Evolutionary conservation across 768 basidiomycete genomes (phyloP).

Genomic region (Glaciozyma antarctica): DNA sequence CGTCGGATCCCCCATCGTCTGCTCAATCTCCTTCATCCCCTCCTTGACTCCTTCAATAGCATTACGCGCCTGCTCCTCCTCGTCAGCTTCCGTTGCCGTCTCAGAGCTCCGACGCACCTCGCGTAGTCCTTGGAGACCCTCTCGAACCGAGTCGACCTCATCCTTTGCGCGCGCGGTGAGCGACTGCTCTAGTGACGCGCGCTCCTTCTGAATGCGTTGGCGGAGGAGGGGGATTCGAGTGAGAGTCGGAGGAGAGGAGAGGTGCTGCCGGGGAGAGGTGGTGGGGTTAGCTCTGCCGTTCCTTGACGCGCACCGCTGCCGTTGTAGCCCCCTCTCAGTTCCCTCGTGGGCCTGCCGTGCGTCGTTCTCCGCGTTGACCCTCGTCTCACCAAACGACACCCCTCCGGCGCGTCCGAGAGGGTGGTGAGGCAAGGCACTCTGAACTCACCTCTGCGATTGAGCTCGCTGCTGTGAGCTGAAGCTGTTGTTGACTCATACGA

Average conservation of each 20-base stretch:
- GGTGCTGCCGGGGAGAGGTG: constrained; percentile 13
- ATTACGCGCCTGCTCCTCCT: constrained; percentile 35
- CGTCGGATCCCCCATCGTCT: constrained; percentile 62
- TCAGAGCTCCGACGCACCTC: background rate
- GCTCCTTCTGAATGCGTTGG: constrained; percentile 93
- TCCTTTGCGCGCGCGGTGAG: constrained; percentile 85
- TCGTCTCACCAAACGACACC: too few relatives aligned
- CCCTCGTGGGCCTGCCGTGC: too few relatives aligned
- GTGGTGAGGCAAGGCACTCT: background rate
- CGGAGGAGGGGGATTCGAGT: constrained; percentile 75
- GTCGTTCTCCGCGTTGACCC: too few relatives aligned
- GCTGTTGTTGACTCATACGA: background rate
- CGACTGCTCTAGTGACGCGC: constrained; percentile 81
- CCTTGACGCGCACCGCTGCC: too few relatives aligned
- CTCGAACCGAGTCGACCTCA: constrained; percentile 79
- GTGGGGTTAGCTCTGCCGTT: background rate
- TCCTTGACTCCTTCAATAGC: constrained; percentile 63
- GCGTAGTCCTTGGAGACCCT: constrained; percentile 47
- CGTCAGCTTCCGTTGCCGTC: background rate
- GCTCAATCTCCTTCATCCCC: constrained; percentile 72
- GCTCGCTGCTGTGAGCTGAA: constrained; percentile 17
- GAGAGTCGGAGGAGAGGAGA: constrained; percentile 42
- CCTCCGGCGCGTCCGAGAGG: too few relatives aligned
- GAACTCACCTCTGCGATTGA: constrained; percentile 22
- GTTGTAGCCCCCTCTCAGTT: too few relatives aligned